Evolutionary conservation across 1,284 basidiomycete species (phyloP).

Genomic region (Microstroma glucosiphilum): DNA sequence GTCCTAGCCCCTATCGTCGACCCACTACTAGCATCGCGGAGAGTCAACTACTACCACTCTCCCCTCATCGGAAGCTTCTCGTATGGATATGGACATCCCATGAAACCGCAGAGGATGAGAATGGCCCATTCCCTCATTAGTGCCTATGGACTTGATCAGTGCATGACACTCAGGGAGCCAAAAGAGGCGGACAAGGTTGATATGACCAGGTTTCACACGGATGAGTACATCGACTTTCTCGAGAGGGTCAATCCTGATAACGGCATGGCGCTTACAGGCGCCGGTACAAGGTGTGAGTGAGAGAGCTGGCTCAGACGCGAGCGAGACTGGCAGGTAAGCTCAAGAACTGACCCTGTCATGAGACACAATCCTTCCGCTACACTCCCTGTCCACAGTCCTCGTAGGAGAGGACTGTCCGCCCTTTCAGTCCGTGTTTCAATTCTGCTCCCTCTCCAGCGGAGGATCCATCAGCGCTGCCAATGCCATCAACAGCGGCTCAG

Average conservation of each 20-base stretch:
- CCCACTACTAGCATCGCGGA: background rate
- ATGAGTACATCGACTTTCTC: constrained; percentile 93
- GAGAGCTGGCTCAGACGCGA: background rate
- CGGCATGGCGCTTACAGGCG: constrained; percentile 61
- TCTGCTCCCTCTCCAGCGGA: constrained; percentile 91
- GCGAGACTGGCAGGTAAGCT: background rate
- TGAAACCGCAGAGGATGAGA: constrained; percentile 69
- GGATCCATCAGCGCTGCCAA: constrained; percentile 75
- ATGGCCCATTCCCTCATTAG: constrained; percentile 79
- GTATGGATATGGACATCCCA: constrained; percentile 80
- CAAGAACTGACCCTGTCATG: background rate
- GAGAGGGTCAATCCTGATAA: constrained; percentile 68
- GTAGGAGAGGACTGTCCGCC: constrained; percentile 88
- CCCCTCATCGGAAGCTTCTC: constrained; percentile 73
- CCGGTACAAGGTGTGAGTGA: constrained; percentile 55
- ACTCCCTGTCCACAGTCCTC: constrained; percentile 22
- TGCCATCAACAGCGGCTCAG: constrained; percentile 69
- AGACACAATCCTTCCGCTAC: background rate
- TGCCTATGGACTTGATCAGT: constrained; percentile 79
- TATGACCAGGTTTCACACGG: constrained; percentile 91
- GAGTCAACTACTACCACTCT: constrained; percentile 15
- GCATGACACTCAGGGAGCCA: constrained; percentile 82
- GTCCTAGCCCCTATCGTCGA: constrained; percentile 1
- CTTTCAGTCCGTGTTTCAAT: constrained; percentile 94
- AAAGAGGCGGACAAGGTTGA: constrained; percentile 71